phyloP scores from a whole-genome alignment of 352 stramenopile genomes.

The Phytophthora fragariae region DNA sequence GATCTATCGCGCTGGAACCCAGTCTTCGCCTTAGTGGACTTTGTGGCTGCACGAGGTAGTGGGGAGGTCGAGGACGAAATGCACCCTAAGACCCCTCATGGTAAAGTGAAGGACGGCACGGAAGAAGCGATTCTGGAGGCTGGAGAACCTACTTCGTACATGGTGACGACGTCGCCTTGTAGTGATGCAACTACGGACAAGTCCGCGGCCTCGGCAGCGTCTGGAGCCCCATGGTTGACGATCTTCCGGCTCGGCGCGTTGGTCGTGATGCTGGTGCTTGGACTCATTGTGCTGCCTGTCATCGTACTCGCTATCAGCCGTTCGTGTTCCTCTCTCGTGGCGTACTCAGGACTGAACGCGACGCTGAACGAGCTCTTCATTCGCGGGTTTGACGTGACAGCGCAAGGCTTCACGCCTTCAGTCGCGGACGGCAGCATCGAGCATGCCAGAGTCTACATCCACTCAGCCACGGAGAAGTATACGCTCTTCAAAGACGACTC shows the following conservation, averaged over 20 bases:
- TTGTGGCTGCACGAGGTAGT: background rate
- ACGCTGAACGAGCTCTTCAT: constrained; percentile 52
- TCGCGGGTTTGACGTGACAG: constrained; percentile 19
- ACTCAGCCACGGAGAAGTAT: constrained; percentile 51
- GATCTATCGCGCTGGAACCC: constrained; percentile 47
- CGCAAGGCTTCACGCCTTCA: constrained; percentile 24
- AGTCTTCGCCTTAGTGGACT: constrained; percentile 7
- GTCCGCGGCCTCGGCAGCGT: background rate
- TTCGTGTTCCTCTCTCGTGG: constrained; percentile 32
- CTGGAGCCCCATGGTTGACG: background rate
- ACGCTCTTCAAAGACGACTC: constrained; percentile 46
- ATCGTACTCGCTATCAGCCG: constrained; percentile 29
- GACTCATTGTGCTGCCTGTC: constrained; percentile 25
- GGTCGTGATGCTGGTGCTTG: constrained; percentile 5
- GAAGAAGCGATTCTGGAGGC: constrained; percentile 14
- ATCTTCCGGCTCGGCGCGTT: constrained; percentile 5
- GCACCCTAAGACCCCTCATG: background rate
- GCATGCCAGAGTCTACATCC: constrained; percentile 36
- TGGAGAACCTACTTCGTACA: constrained; percentile 19
- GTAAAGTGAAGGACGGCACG: background rate
- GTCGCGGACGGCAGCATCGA: constrained; percentile 27
- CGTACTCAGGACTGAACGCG: constrained; percentile 48
- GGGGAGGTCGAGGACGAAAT: background rate
- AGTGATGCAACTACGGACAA: constrained; percentile 20
- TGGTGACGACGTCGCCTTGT: constrained; percentile 19